These are phyloP conservation scores for Danielia reshetovae DNA, from an alignment of 805 yeast genomes.

Conservation along the genomic window DNA sequence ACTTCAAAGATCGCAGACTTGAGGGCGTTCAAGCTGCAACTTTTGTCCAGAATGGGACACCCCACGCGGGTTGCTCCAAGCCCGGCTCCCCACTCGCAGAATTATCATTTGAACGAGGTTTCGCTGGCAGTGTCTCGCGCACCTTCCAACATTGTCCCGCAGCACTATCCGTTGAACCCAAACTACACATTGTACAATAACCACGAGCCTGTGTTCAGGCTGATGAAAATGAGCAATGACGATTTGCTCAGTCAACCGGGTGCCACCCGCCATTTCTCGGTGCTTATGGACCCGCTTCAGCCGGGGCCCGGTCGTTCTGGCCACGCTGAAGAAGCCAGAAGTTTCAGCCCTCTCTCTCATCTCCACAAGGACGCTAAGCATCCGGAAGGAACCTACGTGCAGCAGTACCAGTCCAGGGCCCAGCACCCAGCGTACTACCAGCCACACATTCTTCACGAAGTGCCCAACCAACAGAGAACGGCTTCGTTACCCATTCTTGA, in stretches of 20 bases:
- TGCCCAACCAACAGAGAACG: background rate
- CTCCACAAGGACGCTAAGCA: constrained; percentile 1
- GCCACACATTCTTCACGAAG: background rate
- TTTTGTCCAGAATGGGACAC: constrained; percentile 5
- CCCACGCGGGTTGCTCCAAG: constrained; percentile 1
- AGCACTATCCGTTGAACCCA: constrained; percentile 34
- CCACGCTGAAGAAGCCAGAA: background rate
- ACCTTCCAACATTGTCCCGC: constrained; percentile 27
- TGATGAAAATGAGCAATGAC: constrained; percentile 5
- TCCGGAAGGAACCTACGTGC: background rate
- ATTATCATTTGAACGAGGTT: constrained; percentile 11
- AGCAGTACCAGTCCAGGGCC: background rate
- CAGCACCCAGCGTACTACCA: background rate
- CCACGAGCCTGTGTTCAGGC: constrained; percentile 13
- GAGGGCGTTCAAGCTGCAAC: constrained; percentile 10
- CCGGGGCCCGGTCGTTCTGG: constrained; percentile 20
- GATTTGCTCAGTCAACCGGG: constrained; percentile 4
- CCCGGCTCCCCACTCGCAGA: constrained; percentile 1
- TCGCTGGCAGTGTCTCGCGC: constrained; percentile 6
- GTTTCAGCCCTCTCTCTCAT: background rate
- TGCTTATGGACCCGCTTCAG: constrained; percentile 37
- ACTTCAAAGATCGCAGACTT: constrained; percentile 3
- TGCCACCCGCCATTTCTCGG: constrained; percentile 35
- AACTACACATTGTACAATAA: constrained; percentile 28
- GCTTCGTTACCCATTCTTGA: background rate